phyloP scores from a whole-genome alignment of 768 basidiomycete genomes.

The Agrocybe pediades region DNA sequence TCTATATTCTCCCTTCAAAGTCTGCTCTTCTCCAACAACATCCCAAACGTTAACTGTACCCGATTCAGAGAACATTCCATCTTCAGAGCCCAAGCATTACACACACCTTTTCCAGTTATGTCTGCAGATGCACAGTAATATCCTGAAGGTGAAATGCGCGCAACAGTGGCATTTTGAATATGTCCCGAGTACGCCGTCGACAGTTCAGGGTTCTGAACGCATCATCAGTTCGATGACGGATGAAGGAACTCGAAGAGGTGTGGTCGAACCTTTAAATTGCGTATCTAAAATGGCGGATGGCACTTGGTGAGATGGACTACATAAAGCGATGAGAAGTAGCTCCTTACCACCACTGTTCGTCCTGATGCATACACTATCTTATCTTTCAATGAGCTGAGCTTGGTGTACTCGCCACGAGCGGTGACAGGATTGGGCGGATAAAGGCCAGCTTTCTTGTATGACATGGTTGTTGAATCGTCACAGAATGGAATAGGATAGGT shows the following conservation, averaged over 20 bases:
- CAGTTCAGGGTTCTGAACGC: slow-evolving; percentile 61
- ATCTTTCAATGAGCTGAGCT: slow-evolving; percentile 52
- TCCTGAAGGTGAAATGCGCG: slow-evolving; percentile 89
- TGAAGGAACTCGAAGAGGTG: slow-evolving; percentile 2
- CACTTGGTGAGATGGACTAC: neutral
- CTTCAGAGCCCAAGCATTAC: neutral
- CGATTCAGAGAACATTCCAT: too few relatives aligned
- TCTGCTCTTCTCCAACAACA: slow-evolving; percentile 80
- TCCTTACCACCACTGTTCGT: slow-evolving; percentile 77
- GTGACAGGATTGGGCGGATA: slow-evolving; percentile 66
- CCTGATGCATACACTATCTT: slow-evolving; percentile 89
- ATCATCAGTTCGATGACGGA: neutral
- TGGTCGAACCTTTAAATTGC: slow-evolving; percentile 79
- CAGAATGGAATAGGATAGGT: neutral
- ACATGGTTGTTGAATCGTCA: slow-evolving; percentile 27
- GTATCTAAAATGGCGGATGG: slow-evolving; percentile 52
- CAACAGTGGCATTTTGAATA: slow-evolving; percentile 83
- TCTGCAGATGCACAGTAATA: slow-evolving; percentile 96
- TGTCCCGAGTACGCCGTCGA: slow-evolving; percentile 77
- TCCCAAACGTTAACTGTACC: slow-evolving; percentile 88
- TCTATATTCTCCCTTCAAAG: slow-evolving; percentile 79
- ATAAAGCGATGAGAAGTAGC: neutral
- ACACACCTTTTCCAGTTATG: slow-evolving; percentile 70
- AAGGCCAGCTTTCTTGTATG: slow-evolving; percentile 43
- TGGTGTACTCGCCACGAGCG: slow-evolving; percentile 32